Conservation (phyloP, 345 rosid genomes). For the Hypericum androsaemum region DNA sequence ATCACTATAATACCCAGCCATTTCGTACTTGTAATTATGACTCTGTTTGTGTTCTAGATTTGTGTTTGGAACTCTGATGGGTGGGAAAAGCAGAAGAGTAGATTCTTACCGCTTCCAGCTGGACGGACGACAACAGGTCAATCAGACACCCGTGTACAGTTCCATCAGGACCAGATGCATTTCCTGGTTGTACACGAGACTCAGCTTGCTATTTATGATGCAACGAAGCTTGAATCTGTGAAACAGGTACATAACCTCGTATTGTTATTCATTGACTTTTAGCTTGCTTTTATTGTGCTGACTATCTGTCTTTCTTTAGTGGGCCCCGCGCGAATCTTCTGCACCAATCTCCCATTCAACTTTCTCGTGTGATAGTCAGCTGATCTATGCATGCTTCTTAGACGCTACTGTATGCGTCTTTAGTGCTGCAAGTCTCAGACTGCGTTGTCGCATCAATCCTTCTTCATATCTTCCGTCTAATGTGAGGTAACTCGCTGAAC, state of each 20-base stretch:
- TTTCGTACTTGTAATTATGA: no score
- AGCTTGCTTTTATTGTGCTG: background rate
- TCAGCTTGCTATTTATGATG: slow-evolving; percentile 26
- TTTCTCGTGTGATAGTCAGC: slow-evolving; percentile 30
- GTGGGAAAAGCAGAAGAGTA: slow-evolving; percentile 26
- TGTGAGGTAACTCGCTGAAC: slow-evolving; percentile 19
- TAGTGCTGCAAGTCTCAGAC: slow-evolving; percentile 20
- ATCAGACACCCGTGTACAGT: slow-evolving; percentile 24
- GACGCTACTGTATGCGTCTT: slow-evolving; percentile 33
- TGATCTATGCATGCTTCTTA: slow-evolving; percentile 27
- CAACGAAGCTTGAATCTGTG: slow-evolving; percentile 20
- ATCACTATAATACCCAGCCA: no score
- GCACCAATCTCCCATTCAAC: slow-evolving; percentile 29
- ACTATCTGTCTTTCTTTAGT: slow-evolving; percentile 16
- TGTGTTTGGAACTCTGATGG: slow-evolving; percentile 28
- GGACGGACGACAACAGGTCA: slow-evolving; percentile 4
- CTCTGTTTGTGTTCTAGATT: slow-evolving; percentile 12
- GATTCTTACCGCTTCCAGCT: slow-evolving; percentile 19
- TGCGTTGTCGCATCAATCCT: slow-evolving; percentile 17
- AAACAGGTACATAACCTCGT: slow-evolving; percentile 18
- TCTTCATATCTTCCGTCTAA: slow-evolving; percentile 17
- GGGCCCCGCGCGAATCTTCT: slow-evolving; percentile 14
- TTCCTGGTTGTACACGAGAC: slow-evolving; percentile 24
- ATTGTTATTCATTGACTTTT: background rate
- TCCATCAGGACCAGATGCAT: slow-evolving; percentile 32